Evolutionary conservation across 805 yeast genomes (phyloP).

Genomic region (Teunomyces stri): DNA sequence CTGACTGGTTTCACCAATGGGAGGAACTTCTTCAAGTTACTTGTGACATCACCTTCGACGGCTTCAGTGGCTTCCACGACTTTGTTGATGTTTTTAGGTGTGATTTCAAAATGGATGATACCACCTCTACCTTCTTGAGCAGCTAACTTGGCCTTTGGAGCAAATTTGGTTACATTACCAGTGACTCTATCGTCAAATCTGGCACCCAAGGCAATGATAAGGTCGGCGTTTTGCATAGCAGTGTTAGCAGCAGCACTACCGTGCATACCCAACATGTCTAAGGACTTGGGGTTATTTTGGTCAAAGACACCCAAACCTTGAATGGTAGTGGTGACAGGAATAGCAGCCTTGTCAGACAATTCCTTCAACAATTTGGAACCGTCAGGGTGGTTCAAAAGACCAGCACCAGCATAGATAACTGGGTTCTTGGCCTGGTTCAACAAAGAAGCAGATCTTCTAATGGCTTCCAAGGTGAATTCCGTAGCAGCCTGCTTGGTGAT

Average conservation of each 20-base stretch:
- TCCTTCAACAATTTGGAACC: constrained; percentile 80
- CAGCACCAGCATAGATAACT: constrained; percentile 87
- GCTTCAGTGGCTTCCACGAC: constrained; percentile 96
- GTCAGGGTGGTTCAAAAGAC: constrained; percentile 73
- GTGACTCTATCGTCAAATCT: constrained; percentile 99
- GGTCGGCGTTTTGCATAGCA: constrained; percentile 91
- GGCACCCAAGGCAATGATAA: constrained; percentile 92
- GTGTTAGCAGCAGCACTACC: constrained; percentile 93
- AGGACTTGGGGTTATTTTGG: constrained; percentile 83
- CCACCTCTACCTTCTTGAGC: constrained; percentile 91
- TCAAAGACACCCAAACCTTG: constrained; percentile 95
- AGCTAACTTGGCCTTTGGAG: constrained; percentile 90
- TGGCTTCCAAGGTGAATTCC: constrained; percentile 71
- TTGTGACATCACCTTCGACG: constrained; percentile 91
- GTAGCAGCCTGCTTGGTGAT: constrained; percentile 69
- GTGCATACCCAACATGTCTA: constrained; percentile 98
- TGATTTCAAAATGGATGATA: constrained; percentile 91
- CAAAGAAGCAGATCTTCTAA: constrained; percentile 73
- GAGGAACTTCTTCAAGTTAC: constrained; percentile 67
- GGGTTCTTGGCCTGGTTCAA: constrained; percentile 85
- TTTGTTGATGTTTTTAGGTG: constrained; percentile 96
- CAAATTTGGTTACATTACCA: constrained; percentile 78
- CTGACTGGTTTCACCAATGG: constrained; percentile 66
- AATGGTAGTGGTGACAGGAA: constrained; percentile 94
- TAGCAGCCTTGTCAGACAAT: constrained; percentile 83